Evolutionary conservation across 2,329 filamentous ascomycete genomes (phyloP).

Genomic region (Penicillium sp.): DNA sequence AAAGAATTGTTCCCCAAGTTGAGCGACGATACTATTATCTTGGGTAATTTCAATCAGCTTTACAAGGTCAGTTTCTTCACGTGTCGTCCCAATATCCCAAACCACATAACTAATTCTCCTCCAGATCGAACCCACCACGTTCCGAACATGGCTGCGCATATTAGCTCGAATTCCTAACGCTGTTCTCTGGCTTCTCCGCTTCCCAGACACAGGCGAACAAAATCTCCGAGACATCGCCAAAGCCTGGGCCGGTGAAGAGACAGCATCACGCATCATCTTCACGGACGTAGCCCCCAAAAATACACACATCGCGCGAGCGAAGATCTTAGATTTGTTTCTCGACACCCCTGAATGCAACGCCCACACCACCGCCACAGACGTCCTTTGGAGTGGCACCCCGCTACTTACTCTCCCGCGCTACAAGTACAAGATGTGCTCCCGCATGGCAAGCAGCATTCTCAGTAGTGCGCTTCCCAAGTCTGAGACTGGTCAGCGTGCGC

Average conservation of each 20-base stretch:
- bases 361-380: constrained; percentile 93
- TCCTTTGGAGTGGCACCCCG: constrained; percentile 94
- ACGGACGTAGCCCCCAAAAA: constrained; percentile 96
- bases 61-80: constrained; percentile 72
- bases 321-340: constrained; percentile 90
- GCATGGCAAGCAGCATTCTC: constrained; percentile 94
- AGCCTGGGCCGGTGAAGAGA: constrained; percentile 79
- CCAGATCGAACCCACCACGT: constrained; percentile 94
- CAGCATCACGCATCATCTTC: constrained; percentile 84
- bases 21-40: constrained; percentile 78
- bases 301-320: constrained; percentile 86
- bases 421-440: constrained; percentile 97
- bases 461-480: constrained; percentile 79
- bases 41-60: constrained; percentile 97
- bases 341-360: constrained; percentile 98
- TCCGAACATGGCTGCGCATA: constrained; percentile 92
- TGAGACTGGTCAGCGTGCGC: constrained; percentile 64
- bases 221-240: constrained; percentile 79
- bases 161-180: constrained; percentile 80
- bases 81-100: not conserved
- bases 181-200: constrained; percentile 92
- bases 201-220: constrained; percentile 86
- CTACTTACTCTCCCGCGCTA: constrained; percentile 87
- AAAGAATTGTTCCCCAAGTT: constrained; percentile 85
- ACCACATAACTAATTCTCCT: constrained; percentile 4